These are phyloP conservation scores for Picochlorum sp. DNA, from an alignment of 139 green algal genomes.

Conservation along the genomic window DNA sequence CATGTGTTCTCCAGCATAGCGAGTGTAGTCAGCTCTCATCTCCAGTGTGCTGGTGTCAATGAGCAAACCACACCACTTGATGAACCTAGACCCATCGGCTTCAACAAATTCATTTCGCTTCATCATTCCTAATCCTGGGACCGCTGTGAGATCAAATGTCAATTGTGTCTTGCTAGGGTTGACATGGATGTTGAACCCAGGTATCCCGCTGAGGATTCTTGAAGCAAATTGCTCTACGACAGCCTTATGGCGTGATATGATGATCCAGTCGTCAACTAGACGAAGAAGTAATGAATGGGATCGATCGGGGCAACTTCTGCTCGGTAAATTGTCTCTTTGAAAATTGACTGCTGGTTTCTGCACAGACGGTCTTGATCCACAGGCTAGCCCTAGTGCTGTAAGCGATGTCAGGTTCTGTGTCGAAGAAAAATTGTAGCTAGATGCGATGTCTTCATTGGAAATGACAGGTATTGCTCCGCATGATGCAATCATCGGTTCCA, in stretches of 20 bases:
- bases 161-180: conserved; percentile 78
- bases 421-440: conserved; percentile 14
- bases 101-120: background rate
- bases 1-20: conserved; percentile 54
- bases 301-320: background rate
- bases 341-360: too few relatives aligned
- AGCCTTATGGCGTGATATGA: conserved; percentile 51
- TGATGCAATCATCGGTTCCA: conserved; percentile 48
- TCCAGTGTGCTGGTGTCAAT: conserved; percentile 66
- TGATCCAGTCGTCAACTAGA: conserved; percentile 81
- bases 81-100: conserved; percentile 33
- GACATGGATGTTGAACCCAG: conserved; percentile 51
- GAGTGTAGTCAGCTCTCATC: conserved; percentile 79
- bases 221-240: conserved; percentile 46
- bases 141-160: conserved; percentile 44
- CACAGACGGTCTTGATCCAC: too few relatives aligned
- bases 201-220: conserved; percentile 55
- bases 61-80: conserved; percentile 86
- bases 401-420: too few relatives aligned
- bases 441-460: background rate
- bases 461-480: background rate
- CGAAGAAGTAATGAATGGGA: conserved; percentile 55
- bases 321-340: background rate
- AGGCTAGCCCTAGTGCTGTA: too few relatives aligned
- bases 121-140: background rate